Percentiles rank a stretch among this genome's conserved stretches.
phyloP scores from a whole-genome alignment of 192 early-diverging fungal species.

The Oehlia diaphana region DNA sequence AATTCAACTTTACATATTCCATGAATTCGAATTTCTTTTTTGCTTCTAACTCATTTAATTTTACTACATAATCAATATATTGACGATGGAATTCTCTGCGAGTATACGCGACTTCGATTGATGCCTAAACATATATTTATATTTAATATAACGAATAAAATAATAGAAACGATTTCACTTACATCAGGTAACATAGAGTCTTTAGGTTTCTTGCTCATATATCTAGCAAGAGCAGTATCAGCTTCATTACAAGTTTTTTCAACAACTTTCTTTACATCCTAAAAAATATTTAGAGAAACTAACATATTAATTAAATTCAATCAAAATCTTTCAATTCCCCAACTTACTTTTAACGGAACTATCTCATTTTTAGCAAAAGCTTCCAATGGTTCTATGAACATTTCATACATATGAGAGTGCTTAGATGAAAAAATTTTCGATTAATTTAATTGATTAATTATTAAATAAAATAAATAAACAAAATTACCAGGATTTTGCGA shows the following conservation, averaged over 20 bases:
- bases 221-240: conserved; percentile 56
- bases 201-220: conserved; percentile 61
- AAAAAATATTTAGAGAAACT: background rate
- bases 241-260: conserved; percentile 63
- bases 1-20: conserved; percentile 51
- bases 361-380: conserved; percentile 57
- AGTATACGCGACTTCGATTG: conserved; percentile 59
- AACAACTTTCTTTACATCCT: conserved; percentile 62
- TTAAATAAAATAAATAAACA: background rate
- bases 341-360: conserved; percentile 50
- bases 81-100: conserved; percentile 62
- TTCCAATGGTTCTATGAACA: conserved; percentile 71
- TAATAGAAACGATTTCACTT: conserved; percentile 34
- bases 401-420: conserved; percentile 65
- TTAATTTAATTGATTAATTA: background rate
- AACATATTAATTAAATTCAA: background rate
- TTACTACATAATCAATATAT: conserved; percentile 65
- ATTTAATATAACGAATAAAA: background rate
- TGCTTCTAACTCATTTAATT: conserved; percentile 71
- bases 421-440: conserved; percentile 26
- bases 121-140: conserved; percentile 37
- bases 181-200: conserved; percentile 61
- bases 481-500: conserved; percentile 48
- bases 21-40: conserved; percentile 77
- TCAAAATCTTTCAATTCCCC: background rate